Evolutionary conservation across 2,329 filamentous ascomycete genomes (phyloP), one percentile per base, ranked within the genome.

Genomic region (Colletotrichum brevisporum): DNA sequence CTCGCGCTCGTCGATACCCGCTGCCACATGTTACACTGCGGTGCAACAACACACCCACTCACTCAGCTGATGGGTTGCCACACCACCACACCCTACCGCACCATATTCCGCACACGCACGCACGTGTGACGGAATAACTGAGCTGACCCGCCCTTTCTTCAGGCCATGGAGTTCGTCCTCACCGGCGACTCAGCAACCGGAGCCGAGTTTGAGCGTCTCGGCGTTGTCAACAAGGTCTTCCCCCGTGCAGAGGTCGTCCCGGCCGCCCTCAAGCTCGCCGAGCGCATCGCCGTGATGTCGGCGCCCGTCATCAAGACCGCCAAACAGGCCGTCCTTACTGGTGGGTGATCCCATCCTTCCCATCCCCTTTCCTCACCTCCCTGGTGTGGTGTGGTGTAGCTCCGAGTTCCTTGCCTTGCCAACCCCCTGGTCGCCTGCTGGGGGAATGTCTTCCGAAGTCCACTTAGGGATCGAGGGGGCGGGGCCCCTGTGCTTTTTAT

Each of bases 111-210:
- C 31, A 3, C 8, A 36, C 5, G 26, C 18, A 43, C 16, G 18
- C 31, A 47, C 26, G 18, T 8, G 36, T 45, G 41, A 47, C 15
- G n/a, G 52, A 54, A 18, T 15, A 12, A 50, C 15, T 45, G 36
- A 56, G 73, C 69, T 66, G 31, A 43, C 47, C 45, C 31, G 31
- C 9, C 31, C 3, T 24, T 47, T 6, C 50, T 24, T 4, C 59
- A 83, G 74, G 83, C 83, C 31, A 85, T 85, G 83, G 82, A 84
- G 57, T 74, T 79, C 16, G 82, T 85, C 48, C 77, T 85, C 24
- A 83, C 82, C 2, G 82, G 83, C 13, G 77, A 77, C 61, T 74
- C 79, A 16, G 75, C 76, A 15, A 77, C 76, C 24, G 81, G 79
- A 21, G 69, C 63, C 6, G 80, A 83, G 51, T 77, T 83, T 68